phyloP scores from a whole-genome alignment of 371 early-diverging fungal genomes.

The Dichotomocladium elegans region DNA sequence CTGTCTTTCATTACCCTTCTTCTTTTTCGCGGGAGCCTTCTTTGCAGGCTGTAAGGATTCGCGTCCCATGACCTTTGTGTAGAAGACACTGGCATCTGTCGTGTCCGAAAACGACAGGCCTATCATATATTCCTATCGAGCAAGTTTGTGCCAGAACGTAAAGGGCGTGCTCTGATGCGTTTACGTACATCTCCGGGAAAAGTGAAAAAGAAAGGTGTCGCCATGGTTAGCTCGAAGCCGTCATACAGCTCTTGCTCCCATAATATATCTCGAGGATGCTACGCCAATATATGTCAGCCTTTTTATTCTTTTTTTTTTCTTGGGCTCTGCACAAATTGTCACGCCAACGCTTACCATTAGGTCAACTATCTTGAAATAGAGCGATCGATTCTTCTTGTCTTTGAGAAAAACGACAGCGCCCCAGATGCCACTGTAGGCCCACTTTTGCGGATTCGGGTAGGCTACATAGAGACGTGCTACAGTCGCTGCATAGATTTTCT shows the following conservation, averaged over 20 bases:
- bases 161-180: no score
- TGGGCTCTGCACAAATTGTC: no score
- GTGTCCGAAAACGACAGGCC: constrained; percentile 87
- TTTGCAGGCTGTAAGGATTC: constrained; percentile 34
- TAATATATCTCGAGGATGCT: constrained; percentile 59
- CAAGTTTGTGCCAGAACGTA: background rate
- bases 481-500: constrained; percentile 84
- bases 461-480: constrained; percentile 85
- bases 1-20: constrained; percentile 7
- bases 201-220: constrained; percentile 82
- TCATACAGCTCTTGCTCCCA: constrained; percentile 85
- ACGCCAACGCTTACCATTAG: constrained; percentile 53
- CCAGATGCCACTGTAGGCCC: constrained; percentile 76
- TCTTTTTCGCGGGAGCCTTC: constrained; percentile 31
- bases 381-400: constrained; percentile 56
- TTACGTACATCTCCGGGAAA: constrained; percentile 77
- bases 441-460: constrained; percentile 62
- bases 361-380: constrained; percentile 78
- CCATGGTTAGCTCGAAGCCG: constrained; percentile 70
- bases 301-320: no score
- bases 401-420: constrained; percentile 77
- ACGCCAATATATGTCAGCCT: no score
- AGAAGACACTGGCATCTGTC: constrained; percentile 76
- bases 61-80: constrained; percentile 60
- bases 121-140: constrained; percentile 66